phyloP scores from a whole-genome alignment of 768 basidiomycete species.

The Tricholoma furcatifolium region DNA sequence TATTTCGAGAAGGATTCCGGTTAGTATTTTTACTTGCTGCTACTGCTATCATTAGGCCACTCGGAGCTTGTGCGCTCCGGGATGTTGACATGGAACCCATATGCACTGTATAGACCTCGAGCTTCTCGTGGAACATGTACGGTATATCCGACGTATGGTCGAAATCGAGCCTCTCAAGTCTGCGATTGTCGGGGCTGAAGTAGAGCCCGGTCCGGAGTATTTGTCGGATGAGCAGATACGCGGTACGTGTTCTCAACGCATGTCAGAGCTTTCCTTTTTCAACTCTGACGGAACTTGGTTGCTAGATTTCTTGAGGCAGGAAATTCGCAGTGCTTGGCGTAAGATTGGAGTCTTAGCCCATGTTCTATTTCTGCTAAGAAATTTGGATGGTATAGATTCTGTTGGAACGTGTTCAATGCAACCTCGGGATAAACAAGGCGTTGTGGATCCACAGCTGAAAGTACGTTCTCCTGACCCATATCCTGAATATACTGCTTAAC shows the following conservation, averaged over 20 bases:
- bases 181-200: conserved; percentile 9
- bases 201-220: conserved; percentile 29
- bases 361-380: neutral
- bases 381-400: conserved; percentile 33
- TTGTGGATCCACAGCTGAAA: conserved; percentile 48
- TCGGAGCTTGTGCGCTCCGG: neutral
- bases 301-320: neutral
- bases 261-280: no score
- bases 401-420: conserved; percentile 53
- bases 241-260: neutral
- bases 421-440: conserved; percentile 48
- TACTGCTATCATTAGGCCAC: no score
- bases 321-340: conserved; percentile 7
- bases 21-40: conserved; percentile 13
- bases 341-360: neutral
- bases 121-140: conserved; percentile 17
- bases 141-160: conserved; percentile 16
- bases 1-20: conserved; percentile 43
- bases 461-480: conserved; percentile 33
- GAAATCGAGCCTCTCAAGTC: conserved; percentile 19
- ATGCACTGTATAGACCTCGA: conserved; percentile 11
- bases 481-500: neutral
- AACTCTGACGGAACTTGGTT: neutral
- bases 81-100: neutral
- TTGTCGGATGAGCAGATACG: conserved; percentile 28